A percentile compares a stretch with the other conserved stretches of the same genome.
Conservation (phyloP, 495 filamentous ascomycete genomes). For the Daldinia vernicosa region DNA sequence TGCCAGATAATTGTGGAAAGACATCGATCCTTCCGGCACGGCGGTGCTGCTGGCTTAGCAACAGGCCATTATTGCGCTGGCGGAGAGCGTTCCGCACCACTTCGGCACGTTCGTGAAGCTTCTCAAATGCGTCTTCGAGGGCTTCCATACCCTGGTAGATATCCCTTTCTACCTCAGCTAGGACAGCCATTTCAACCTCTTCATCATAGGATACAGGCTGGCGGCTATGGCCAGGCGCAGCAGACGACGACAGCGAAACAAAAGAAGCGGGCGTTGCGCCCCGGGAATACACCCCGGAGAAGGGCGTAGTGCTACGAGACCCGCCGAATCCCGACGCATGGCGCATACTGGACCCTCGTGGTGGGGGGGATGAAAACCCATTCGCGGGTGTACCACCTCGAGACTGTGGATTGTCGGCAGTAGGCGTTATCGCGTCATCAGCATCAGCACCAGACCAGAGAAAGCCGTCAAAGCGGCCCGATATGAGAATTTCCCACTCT, state of each 20-base stretch:
- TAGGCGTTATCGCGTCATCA: constrained; percentile 51
- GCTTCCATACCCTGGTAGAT: constrained; percentile 94
- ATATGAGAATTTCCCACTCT: constrained; percentile 97
- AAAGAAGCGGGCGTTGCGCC: constrained; percentile 54
- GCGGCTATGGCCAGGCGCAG: constrained; percentile 48
- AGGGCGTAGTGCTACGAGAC: constrained; percentile 52
- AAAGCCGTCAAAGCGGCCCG: constrained; percentile 96
- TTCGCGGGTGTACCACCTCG: constrained; percentile 63
- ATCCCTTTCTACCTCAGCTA: constrained; percentile 91
- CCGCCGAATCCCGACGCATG: constrained; percentile 41
- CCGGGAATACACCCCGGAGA: constrained; percentile 47
- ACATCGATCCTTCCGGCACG: constrained; percentile 61
- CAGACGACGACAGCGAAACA: constrained; percentile 53
- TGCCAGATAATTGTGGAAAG: constrained; percentile 51
- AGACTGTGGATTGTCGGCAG: constrained; percentile 57
- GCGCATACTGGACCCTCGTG: constrained; percentile 43
- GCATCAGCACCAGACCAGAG: constrained; percentile 92
- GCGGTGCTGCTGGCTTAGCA: constrained; percentile 78
- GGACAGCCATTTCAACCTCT: constrained; percentile 87
- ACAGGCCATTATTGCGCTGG: constrained; percentile 79
- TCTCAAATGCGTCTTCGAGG: constrained; percentile 94
- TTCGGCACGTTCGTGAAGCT: constrained; percentile 85
- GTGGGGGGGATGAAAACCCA: constrained; percentile 53
- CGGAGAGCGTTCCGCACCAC: constrained; percentile 79
- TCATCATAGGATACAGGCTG: constrained; percentile 83